Evolutionary conservation across 441 rosid genomes (phyloP).

Genomic region (Raphanus hybrid): DNA sequence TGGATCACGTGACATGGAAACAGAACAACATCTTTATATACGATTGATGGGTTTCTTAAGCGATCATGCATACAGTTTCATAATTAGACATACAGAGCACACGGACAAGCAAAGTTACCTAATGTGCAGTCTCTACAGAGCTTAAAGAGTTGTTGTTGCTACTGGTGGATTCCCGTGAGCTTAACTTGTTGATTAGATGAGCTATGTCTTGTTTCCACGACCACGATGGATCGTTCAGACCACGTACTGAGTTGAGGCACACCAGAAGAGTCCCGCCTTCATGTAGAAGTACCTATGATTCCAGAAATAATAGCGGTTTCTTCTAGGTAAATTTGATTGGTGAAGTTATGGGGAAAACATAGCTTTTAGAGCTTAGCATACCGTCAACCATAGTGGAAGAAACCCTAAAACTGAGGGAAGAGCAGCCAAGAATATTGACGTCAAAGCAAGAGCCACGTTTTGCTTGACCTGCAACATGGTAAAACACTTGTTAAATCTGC

Average conservation of each 20-base stretch:
- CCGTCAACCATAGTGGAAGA: slow-evolving; percentile 91
- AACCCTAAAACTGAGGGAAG: slow-evolving; percentile 83
- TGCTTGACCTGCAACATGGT: slow-evolving; percentile 72
- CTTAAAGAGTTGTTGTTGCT: slow-evolving; percentile 15
- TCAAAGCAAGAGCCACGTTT: slow-evolving; percentile 80
- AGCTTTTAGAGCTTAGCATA: slow-evolving; percentile 39
- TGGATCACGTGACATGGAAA: slow-evolving; percentile 6
- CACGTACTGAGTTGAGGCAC: slow-evolving; percentile 80
- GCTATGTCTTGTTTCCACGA: slow-evolving; percentile 66
- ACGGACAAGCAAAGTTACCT: neutral
- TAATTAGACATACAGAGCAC: slow-evolving; percentile 3
- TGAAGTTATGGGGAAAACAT: neutral
- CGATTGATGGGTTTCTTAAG: neutral
- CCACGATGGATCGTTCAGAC: slow-evolving; percentile 78
- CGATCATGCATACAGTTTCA: neutral
- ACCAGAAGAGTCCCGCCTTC: slow-evolving; percentile 93
- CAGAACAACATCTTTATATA: neutral
- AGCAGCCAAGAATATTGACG: slow-evolving; percentile 75
- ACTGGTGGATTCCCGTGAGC: slow-evolving; percentile 41
- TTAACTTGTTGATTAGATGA: slow-evolving; percentile 45
- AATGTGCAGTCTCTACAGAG: slow-evolving; percentile 17
- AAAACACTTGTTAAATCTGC: neutral
- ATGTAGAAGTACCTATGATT: slow-evolving; percentile 76
- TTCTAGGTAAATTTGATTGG: neutral
- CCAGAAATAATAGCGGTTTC: neutral